Percentiles rank a stretch among this genome's conserved stretches.
Conservation (phyloP, 331 rosid genomes). For the Pyrus hybrid region DNA sequence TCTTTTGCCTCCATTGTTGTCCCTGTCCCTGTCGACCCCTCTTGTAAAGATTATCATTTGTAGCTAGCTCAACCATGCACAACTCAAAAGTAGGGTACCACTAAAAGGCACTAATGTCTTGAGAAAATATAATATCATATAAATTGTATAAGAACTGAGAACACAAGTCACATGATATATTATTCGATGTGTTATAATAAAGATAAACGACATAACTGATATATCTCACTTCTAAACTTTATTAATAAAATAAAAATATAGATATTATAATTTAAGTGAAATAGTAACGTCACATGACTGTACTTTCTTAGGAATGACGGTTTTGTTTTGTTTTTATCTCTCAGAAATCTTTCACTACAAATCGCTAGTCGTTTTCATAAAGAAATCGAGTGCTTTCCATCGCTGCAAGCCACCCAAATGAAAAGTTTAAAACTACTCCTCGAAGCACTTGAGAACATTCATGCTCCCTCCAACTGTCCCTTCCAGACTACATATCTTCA, state of each 20-base stretch:
- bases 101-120: not conserved
- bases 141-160: no score
- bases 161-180: no score
- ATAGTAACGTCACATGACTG: no score
- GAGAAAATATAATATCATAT: no score
- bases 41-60: not conserved
- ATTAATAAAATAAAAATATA: no score
- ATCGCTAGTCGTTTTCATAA: slow-evolving; percentile 16
- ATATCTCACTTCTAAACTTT: no score
- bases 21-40: not conserved
- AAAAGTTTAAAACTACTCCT: not conserved
- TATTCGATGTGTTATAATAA: no score
- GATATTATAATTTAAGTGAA: no score
- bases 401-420: slow-evolving; percentile 46
- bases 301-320: not conserved
- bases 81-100: not conserved
- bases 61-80: not conserved
- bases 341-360: not conserved
- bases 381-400: slow-evolving; percentile 46
- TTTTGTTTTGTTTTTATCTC: not conserved
- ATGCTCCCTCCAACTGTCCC: not conserved
- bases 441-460: not conserved
- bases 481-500: not conserved
- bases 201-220: no score
- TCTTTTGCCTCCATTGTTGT: no score